Base-by-base conservation (phyloP, 2,329 filamentous ascomycete species). In the Botryotinia calthae region DNA sequence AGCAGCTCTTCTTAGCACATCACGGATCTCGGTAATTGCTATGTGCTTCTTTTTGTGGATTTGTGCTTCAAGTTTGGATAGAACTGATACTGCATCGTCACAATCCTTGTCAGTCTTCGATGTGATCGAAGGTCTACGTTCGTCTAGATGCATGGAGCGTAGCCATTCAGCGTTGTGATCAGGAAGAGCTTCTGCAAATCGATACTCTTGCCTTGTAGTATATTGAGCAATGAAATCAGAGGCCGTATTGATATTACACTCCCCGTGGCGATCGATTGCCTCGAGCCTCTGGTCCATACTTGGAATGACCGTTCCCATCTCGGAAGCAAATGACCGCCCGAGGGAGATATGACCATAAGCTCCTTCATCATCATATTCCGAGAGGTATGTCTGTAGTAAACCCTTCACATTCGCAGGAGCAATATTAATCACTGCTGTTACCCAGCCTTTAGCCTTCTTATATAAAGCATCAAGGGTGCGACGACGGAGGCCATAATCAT, bases 151-250 rank as follows among this genome's bases (percentile, higher is more conserved):
- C 85, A 90, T 87, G 73, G 88, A 86, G 63, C 86, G 87, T 68
- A 91, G 83, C 84, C 91, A 88, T 79, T 92, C 89, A 73, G 87
- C 85, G 73, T 91, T 89, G 74, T 90, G 88, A 73, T 92, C 90
- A 1, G 91, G 89, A 54, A 92, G 84, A 3, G 89, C 88, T 80
- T 97, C 94, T 18, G 94, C 90, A 79, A 95, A 95, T 72, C 95
- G 90, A 82, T 99, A 99, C 80, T 97, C 95, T 81, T 99, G 97
- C 54, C 96, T 92, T 40, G 94, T 97, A 5, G 95, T 98, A 81
- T 99, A 99, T 80, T 99, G 95, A 2, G 96, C 94, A 80, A 99
- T 90, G 78, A 99, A 97, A 81, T 98, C 95, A 3, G 96, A 98
- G 0, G 93, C 94, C 18, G 95, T 94, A 81, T 98, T 97, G 81